Evolutionary conservation across 768 basidiomycete genomes (phyloP), one percentile per base, ranked within the genome.

Genomic region (Tricholoma hemisulphureum): DNA sequence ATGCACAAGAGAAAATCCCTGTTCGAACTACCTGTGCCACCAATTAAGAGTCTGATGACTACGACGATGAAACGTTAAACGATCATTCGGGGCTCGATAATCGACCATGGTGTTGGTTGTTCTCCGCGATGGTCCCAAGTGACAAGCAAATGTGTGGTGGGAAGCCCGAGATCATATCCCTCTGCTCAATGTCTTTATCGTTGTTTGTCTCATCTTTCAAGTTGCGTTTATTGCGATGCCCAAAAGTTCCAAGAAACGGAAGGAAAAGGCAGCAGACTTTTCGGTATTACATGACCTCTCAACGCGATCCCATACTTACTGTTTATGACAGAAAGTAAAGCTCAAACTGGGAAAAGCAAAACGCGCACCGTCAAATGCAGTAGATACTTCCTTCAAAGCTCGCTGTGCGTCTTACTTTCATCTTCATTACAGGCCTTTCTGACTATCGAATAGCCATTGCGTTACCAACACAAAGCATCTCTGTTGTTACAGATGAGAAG

Each of bases 311-410:
- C 39, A 18, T 20, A 16, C 55, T 51, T 26, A 58, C 52, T 51
- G 2, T 58, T 18, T 51, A 14, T 35, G 53, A 34, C 71, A 98
- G 93, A 98, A 95, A 93, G 86, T 93, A 23, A 98, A 91, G 72
- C 80, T 97, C 34, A 99, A 97, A 73, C 89, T 99, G 51, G 96
- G 96, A 32, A 99, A 96, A 71, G 94, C 92, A 43, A 98, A 95
- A 72, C 84, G 89, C 65, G 69, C 77, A 9, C 80, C 94, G 9
- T 80, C 75, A 46, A 98, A 98, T 80, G 91, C 85, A 5, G 84
- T 98, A 63, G 93, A 98, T 73, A 98, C 96, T 1, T 95, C 95
- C 1, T 98, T 96, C 83, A 94, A 95, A 70, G 87, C 93, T 29
- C 85, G 93, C 58, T 93, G 96, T 97, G 67, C 65, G 90, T 78